A percentile compares a stretch with the other conserved stretches of the same genome.
These are phyloP conservation scores for Musa itinerans DNA, from an alignment of 176 grass and related monocot genomes.

Conservation along the genomic window DNA sequence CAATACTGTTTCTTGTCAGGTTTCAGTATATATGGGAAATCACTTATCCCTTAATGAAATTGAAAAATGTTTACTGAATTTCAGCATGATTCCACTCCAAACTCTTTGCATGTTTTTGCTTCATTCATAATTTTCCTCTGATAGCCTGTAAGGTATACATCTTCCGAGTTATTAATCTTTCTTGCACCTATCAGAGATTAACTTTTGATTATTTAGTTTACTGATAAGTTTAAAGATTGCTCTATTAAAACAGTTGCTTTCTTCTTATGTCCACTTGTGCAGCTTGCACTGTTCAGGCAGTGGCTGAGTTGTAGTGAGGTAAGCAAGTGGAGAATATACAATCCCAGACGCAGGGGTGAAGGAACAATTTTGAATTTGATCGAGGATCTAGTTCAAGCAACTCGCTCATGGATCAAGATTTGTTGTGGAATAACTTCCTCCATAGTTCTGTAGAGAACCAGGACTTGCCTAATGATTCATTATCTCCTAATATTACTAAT, in stretches of 20 bases:
- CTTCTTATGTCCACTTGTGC: background rate
- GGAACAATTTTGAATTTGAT: constrained; percentile 51
- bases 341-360: constrained; percentile 44
- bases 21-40: no score
- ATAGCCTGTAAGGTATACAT: background rate
- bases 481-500: constrained; percentile 3
- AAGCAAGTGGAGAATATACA: background rate
- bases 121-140: background rate
- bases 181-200: background rate
- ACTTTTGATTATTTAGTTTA: background rate
- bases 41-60: background rate
- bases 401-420: constrained; percentile 49
- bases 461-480: background rate
- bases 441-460: constrained; percentile 12
- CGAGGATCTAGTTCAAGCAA: constrained; percentile 39
- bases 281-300: background rate
- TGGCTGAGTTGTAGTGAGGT: background rate
- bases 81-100: background rate
- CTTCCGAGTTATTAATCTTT: background rate
- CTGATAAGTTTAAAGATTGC: background rate
- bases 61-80: background rate
- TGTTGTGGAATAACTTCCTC: constrained; percentile 43
- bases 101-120: background rate
- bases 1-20: no score
- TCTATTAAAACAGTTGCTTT: background rate